Base-by-base conservation (phyloP, 2,329 filamentous ascomycete species). In the Achaetomium macrosporum region DNA sequence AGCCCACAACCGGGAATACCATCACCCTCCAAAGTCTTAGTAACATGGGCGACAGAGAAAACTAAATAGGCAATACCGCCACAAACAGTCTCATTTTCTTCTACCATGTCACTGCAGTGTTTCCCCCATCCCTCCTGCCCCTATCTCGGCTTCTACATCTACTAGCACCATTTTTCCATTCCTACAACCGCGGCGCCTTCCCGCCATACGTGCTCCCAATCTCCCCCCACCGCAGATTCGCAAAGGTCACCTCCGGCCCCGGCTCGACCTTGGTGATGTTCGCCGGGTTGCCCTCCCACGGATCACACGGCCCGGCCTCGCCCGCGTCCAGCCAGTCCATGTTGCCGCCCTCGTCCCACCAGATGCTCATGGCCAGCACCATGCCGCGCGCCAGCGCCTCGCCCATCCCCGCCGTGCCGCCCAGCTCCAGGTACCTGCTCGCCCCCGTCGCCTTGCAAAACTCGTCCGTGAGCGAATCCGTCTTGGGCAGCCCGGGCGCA, bases 311-410 rank as follows among this genome's bases (percentile, higher is more conserved):
- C 0, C 81, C 81, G 5, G 73, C 65, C 39, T 66, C 68, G 8
- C 72, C 69, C 46, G 71, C 67, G 59, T 83, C 78, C 11, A 83
- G 69, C 79, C 79, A 82, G 42, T 75, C 71, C 79, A 83, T 82
- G 52, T 73, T 77, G 35, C 71, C 71, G 9, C 68, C 61, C 7
- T 71, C 66, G 53, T 79, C 76, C 65, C 76, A 77, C 79, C 79
- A 82, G 55, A 83, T 72, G 61, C 71, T 53, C 20, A 53, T 30
- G 8, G 37, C 19, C 17, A 53, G 16, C n/a, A 53, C 50, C 50
- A 53, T 53, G 19, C 50, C 50, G 20, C 50, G 40, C 9, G 31
- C 50, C n/a, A 53, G 33, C 7, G 50, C 44, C n/a, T 39, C n/a
- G 20, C 50, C 50, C 44, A 53, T 53, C 7, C 40, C 39, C 16